phyloP scores from a whole-genome alignment of 2,329 filamentous ascomycete genomes.

The Diaporthe sp. region DNA sequence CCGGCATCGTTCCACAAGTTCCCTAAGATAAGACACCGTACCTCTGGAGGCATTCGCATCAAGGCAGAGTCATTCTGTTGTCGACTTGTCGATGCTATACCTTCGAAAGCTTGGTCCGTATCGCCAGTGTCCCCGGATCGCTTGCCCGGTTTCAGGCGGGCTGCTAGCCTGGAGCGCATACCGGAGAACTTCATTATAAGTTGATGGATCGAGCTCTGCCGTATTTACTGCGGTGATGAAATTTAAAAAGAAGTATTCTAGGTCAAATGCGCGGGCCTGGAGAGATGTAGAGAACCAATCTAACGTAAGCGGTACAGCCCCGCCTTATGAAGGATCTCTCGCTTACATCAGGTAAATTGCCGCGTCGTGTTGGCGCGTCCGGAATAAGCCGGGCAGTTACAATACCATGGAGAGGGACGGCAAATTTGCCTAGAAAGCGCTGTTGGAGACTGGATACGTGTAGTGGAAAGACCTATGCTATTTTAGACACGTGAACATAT shows the following conservation, averaged over 20 bases:
- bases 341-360: not conserved
- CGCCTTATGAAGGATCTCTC: constrained; percentile 11
- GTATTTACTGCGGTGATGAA: constrained; percentile 1
- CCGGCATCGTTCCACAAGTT: constrained; percentile 19
- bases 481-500: no score
- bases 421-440: no score
- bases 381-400: no score
- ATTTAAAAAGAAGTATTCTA: constrained; percentile 4
- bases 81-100: constrained; percentile 15
- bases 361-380: no score
- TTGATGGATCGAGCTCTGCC: not conserved
- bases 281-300: constrained; percentile 12
- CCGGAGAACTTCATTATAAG: constrained; percentile 7
- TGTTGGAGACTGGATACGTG: no score
- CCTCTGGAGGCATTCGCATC: constrained; percentile 15
- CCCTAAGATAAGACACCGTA: constrained; percentile 7
- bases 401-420: no score
- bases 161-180: constrained; percentile 13
- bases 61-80: constrained; percentile 14
- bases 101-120: constrained; percentile 14
- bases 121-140: constrained; percentile 10
- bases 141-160: constrained; percentile 12
- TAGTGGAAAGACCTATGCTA: no score
- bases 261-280: constrained; percentile 5
- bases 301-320: constrained; percentile 15